Base-by-base conservation (phyloP, 345 rosid genomes). In the Eucalyptus melliodora region DNA sequence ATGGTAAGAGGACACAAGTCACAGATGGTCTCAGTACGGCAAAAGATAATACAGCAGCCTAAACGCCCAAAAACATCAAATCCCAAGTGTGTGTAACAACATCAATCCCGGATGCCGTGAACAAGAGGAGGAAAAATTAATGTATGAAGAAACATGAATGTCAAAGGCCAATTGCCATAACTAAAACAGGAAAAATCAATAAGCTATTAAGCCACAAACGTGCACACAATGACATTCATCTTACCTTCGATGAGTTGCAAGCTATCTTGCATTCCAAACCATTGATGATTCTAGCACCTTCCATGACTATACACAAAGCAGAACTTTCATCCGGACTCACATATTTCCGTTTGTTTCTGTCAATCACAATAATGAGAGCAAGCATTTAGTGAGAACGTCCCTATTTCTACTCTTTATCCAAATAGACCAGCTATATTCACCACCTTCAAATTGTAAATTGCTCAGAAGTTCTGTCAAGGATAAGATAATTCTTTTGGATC, bases 231-330 rank as follows among this genome's bases (percentile, higher is more conserved):
- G 69, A 44, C 45, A 37, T 26, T 26, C 16, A 31, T 87, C 30
- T 92, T 92, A 97, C 99, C 99, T 97, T 98, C 90, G 90, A 96
- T 65, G 99, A 95, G 90, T 91, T 95, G 95, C 99, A 96, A 87
- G 98, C 91, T 88, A 98, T 94, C 94, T 97, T 97, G 92, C 98
- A 96, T 93, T 98, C 99, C 90, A 98, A 94, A 91, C 99, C 99
- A 91, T 97, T 98, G 90, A 94, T 91, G 90, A 93, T 92, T 90
- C 92, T 92, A 92, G 95, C 99, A 90, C 93, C 95, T 90, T 98
- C 99, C 96, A 96, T 94, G 88, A 97, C 97, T 91, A 90, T 87
- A 91, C 95, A 92, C 24, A 90, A 89, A 80, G 96, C 95, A 87
- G 97, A 94, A 91, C 89, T 90, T 90, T 96, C 99, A 92, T 97